phyloP scores from a whole-genome alignment of 2,329 filamentous ascomycete species.

The Arachnomyces sp. region DNA sequence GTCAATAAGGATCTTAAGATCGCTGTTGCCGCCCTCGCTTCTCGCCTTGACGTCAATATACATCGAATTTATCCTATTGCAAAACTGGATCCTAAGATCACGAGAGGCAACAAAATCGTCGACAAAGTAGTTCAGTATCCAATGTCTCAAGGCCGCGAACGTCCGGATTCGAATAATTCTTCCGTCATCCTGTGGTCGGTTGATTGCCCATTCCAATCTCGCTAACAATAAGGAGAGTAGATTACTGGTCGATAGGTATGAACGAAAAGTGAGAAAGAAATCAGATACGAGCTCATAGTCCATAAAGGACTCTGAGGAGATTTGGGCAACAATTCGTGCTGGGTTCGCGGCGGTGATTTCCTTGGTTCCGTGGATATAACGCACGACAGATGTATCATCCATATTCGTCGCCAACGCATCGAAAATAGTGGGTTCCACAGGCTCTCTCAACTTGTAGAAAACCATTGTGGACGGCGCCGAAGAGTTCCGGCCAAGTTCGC shows the following conservation, averaged over 20 bases:
- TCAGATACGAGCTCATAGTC: constrained; percentile 96
- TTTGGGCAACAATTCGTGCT: constrained; percentile 84
- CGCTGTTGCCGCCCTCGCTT: constrained; percentile 49
- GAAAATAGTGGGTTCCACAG: constrained; percentile 61
- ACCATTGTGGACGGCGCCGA: constrained; percentile 30
- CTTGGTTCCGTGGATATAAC: constrained; percentile 63
- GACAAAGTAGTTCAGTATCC: constrained; percentile 95
- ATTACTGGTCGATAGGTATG: constrained; percentile 70
- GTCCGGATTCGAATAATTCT: constrained; percentile 92
- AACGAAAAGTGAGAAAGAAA: constrained; percentile 91
- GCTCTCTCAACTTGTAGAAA: constrained; percentile 51
- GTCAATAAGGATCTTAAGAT: constrained; percentile 83
- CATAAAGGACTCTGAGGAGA: constrained; percentile 89
- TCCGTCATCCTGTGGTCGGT: constrained; percentile 71
- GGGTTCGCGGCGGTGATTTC: constrained; percentile 85
- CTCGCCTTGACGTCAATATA: constrained; percentile 46
- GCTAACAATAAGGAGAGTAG: constrained; percentile 78
- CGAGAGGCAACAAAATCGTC: constrained; percentile 84
- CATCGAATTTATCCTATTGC: constrained; percentile 65
- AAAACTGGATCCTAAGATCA: constrained; percentile 68
- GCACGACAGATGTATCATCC: constrained; percentile 73
- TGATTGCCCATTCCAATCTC: constrained; percentile 78
- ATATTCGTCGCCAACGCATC: constrained; percentile 74
- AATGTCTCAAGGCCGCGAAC: constrained; percentile 91
- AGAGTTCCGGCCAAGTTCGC: constrained; percentile 25